These are phyloP conservation scores for Fusarium pseudonygamai DNA, from an alignment of 2,329 filamentous ascomycete genomes.

Conservation along the genomic window DNA sequence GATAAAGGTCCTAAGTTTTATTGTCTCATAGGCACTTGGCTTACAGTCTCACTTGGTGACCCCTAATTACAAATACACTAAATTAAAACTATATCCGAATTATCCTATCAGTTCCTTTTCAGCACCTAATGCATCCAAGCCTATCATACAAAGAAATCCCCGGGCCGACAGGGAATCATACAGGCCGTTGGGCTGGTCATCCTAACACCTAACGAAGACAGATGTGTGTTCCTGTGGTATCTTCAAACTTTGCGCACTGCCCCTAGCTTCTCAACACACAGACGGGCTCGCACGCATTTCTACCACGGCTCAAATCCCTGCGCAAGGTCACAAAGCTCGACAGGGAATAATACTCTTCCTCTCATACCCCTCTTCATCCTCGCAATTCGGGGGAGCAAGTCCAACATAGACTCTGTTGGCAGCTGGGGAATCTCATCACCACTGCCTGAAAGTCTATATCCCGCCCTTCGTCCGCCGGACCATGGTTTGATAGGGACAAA, in stretches of 20 bases:
- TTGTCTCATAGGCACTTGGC: neutral
- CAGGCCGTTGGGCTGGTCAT: constrained; percentile 63
- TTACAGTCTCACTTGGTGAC: neutral
- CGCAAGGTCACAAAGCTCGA: constrained; percentile 5
- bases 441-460: constrained; percentile 3
- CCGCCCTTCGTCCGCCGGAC: constrained; percentile 27
- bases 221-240: constrained; percentile 55
- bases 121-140: neutral
- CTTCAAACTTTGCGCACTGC: neutral
- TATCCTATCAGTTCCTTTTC: neutral
- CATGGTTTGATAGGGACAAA: constrained; percentile 10
- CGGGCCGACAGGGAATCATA: neutral
- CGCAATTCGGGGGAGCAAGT: neutral
- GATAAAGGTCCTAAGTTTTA: neutral
- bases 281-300: neutral
- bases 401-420: constrained; percentile 4
- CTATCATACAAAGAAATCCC: neutral
- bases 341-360: constrained; percentile 20
- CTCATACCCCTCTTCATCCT: constrained; percentile 1
- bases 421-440: neutral
- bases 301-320: neutral
- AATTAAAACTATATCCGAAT: neutral
- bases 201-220: constrained; percentile 70
- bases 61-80: too few species aligned
- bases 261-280: neutral